Evolutionary conservation across 1,284 basidiomycete genomes (phyloP).

Genomic region (Phellopilus nigrolimitatus): DNA sequence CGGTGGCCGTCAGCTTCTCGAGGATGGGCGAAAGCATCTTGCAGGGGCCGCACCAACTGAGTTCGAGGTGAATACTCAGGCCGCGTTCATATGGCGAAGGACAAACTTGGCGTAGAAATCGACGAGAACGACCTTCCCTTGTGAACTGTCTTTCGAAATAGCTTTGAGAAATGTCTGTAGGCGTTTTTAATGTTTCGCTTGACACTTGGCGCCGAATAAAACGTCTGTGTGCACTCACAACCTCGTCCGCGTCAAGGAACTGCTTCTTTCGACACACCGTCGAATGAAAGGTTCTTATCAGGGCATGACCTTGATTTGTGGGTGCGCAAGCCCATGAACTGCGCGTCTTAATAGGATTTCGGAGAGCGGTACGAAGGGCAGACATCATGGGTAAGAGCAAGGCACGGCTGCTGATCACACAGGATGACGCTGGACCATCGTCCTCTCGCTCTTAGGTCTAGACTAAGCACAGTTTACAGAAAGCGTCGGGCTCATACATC

Average conservation of each 20-base stretch:
- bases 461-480: slow-evolving; percentile 3
- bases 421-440: no score
- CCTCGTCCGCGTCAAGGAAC: slow-evolving; percentile 20
- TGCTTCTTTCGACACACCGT: slow-evolving; percentile 15
- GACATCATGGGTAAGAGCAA: no score
- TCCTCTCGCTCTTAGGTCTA: no score
- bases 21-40: slow-evolving; percentile 62
- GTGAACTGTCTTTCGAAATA: slow-evolving; percentile 31
- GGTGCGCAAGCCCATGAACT: no score
- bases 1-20: slow-evolving; percentile 44
- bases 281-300: slow-evolving; percentile 19
- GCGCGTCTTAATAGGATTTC: neutral
- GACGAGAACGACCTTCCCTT: slow-evolving; percentile 56
- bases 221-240: slow-evolving; percentile 12
- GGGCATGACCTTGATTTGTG: neutral
- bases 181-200: neutral
- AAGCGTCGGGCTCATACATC: no score
- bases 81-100: neutral
- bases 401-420: neutral
- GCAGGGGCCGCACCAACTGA: slow-evolving; percentile 74
- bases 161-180: slow-evolving; percentile 43
- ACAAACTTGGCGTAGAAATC: slow-evolving; percentile 76
- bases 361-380: neutral
- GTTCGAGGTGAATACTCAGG: neutral
- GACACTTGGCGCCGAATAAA: neutral